Evolutionary conservation across 495 filamentous ascomycete species (phyloP).

Genomic region (Aspergillus baeticus): DNA sequence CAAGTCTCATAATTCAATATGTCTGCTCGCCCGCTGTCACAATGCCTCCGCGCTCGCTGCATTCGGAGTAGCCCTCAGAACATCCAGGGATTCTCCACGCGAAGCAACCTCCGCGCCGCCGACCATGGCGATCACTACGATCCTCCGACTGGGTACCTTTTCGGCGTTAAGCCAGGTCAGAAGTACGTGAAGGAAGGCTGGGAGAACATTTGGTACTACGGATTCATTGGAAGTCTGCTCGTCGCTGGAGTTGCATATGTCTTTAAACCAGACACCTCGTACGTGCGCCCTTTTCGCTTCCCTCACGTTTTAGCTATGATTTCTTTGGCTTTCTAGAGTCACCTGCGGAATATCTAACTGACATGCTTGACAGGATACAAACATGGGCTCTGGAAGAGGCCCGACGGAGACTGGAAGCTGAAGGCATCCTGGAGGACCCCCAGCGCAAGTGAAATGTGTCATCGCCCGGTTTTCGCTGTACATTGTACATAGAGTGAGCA

Average conservation of each 20-base stretch:
- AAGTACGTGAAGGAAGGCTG: constrained; percentile 95
- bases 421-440: constrained; percentile 88
- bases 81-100: constrained; percentile 43
- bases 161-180: constrained; percentile 86
- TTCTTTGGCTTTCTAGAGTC: not conserved
- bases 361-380: constrained; percentile 72
- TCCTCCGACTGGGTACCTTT: constrained; percentile 87
- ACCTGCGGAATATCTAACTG: too few relatives aligned
- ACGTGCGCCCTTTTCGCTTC: constrained; percentile 42
- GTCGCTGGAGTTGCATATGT: constrained; percentile 80
- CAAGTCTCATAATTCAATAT: constrained; percentile 32
- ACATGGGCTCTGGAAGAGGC: constrained; percentile 99
- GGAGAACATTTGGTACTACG: constrained; percentile 86
- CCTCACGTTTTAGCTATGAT: not conserved
- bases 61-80: constrained; percentile 38
- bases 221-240: constrained; percentile 80
- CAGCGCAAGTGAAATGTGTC: constrained; percentile 36
- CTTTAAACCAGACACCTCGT: constrained; percentile 99
- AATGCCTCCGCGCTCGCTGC: constrained; percentile 43
- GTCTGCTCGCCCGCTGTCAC: constrained; percentile 41
- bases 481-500: constrained; percentile 50
- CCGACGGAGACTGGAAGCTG: constrained; percentile 84
- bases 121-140: constrained; percentile 82
- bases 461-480: constrained; percentile 32
- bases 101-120: constrained; percentile 40